Base-by-base conservation (phyloP, 1,284 basidiomycete genomes). In the Puccinia sorghi region DNA sequence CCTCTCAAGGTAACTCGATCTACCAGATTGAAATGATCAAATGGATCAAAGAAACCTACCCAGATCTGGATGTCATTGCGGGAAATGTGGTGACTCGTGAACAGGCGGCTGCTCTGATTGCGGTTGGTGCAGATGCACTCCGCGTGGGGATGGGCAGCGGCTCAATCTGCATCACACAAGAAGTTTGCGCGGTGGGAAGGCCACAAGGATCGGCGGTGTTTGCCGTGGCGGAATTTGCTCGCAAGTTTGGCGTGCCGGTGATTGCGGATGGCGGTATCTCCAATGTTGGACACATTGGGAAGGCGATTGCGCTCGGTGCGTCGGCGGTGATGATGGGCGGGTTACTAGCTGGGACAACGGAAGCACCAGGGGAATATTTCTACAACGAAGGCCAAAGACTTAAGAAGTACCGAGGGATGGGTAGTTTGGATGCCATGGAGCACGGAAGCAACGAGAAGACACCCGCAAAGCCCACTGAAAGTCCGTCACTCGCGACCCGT, bases 241-340 rank as follows among this genome's bases (percentile, higher is more conserved):
- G 86, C 86, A 90, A 91, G 84, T 99, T 99, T 84, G 97, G 96
- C 59, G 91, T 99, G 0, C 97, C 96, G 9, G 93, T 97, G 82
- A 93, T 98, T 81, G 96, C 97, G n/a, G 97, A 99, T 84, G 96
- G 96, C 76, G 96, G 97, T 78, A 91, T 99, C 82, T 87, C 90
- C 71, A 99, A 99, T 85, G 93, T 99, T 48, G 96, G 96, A 0
- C 96, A 99, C 86, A 93, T 98, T 83, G 94, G 97, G 84, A 99
- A 99, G 87, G 96, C 96, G 2, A 87, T 99, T 66, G 88, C 94
- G 5, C 89, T 99, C 37, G 96, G 96, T 80, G 96, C 96, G 6
- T 90, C 91, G 37, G 95, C 93, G 8, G 94, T 98, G 80, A 99
- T 99, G 96, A 98, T 99, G 96, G 96, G 96, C 73, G 93, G 94